A percentile compares a stretch with the other conserved stretches of the same genome.
Conservation (phyloP, 108 stramenopile genomes). For the Aurantiochytrium sp. region DNA sequence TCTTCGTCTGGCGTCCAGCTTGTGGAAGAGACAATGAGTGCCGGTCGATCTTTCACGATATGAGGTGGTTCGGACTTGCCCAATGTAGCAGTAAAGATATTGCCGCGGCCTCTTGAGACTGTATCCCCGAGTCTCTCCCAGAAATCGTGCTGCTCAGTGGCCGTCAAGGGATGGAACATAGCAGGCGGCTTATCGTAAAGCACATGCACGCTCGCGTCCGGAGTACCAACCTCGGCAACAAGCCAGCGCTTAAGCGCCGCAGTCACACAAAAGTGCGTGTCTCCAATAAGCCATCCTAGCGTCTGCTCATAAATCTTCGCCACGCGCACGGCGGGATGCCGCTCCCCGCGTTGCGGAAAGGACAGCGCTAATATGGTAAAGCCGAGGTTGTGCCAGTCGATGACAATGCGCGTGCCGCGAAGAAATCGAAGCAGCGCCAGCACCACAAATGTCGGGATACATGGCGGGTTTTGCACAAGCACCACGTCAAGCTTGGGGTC, state of each 20-base stretch:
- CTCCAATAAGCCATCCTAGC: slow-evolving; percentile 61
- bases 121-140: slow-evolving; percentile 28
- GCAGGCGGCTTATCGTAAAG: slow-evolving; percentile 80
- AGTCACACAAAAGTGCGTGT: slow-evolving; percentile 83
- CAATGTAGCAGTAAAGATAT: background rate
- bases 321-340: slow-evolving; percentile 29
- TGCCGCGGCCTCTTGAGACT: background rate
- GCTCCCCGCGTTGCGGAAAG: background rate
- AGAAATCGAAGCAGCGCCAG: slow-evolving; percentile 32
- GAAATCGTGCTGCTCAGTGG: slow-evolving; percentile 65
- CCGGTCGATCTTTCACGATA: slow-evolving; percentile 56
- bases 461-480: slow-evolving; percentile 94
- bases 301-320: slow-evolving; percentile 46
- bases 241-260: slow-evolving; percentile 75
- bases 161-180: slow-evolving; percentile 61
- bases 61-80: background rate
- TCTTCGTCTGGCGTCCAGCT: slow-evolving; percentile 98
- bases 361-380: slow-evolving; percentile 71
- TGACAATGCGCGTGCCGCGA: slow-evolving; percentile 62
- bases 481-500: slow-evolving; percentile 30
- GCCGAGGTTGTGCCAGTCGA: slow-evolving; percentile 98
- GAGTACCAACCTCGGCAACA: slow-evolving; percentile 50
- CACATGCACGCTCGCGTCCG: slow-evolving; percentile 36
- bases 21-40: slow-evolving; percentile 78
- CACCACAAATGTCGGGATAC: slow-evolving; percentile 71